Evolutionary conservation across 1,284 basidiomycete genomes (phyloP).

Genomic region (Sutorius eximius): DNA sequence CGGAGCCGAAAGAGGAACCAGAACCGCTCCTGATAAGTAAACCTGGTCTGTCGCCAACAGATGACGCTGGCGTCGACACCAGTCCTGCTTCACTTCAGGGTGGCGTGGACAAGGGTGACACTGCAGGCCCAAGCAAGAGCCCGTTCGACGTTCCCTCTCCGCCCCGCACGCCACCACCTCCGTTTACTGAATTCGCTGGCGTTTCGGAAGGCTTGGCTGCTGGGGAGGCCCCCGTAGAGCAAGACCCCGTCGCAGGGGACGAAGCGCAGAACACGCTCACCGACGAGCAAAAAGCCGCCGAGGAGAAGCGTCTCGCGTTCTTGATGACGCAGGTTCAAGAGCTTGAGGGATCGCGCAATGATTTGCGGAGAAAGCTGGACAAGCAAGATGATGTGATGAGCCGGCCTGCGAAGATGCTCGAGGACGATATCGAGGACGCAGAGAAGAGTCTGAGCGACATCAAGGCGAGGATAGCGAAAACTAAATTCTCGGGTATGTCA

Average conservation of each 20-base stretch:
- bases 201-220: slow-evolving; percentile 1
- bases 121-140: neutral
- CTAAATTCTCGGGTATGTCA: slow-evolving; percentile 20
- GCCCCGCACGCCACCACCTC: slow-evolving; percentile 26
- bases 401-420: slow-evolving; percentile 2
- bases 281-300: slow-evolving; percentile 22
- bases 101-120: neutral
- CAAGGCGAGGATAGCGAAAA: slow-evolving; percentile 23
- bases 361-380: slow-evolving; percentile 7
- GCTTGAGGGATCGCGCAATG: slow-evolving; percentile 9
- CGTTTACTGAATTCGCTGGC: slow-evolving; percentile 26
- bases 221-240: slow-evolving; percentile 6
- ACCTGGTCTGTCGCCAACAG: slow-evolving; percentile 4
- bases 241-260: slow-evolving; percentile 22
- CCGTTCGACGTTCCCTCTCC: slow-evolving; percentile 15
- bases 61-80: slow-evolving; percentile 14
- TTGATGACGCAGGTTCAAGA: slow-evolving; percentile 17
- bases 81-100: slow-evolving; percentile 2
- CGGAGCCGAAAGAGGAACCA: neutral
- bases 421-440: slow-evolving; percentile 22
- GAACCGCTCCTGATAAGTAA: neutral
- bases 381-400: neutral
- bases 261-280: slow-evolving; percentile 25
- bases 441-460: slow-evolving; percentile 10
- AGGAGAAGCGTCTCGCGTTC: slow-evolving; percentile 29